Base-by-base conservation (phyloP, 805 yeast species). In the Myxozyma kluyveri region DNA sequence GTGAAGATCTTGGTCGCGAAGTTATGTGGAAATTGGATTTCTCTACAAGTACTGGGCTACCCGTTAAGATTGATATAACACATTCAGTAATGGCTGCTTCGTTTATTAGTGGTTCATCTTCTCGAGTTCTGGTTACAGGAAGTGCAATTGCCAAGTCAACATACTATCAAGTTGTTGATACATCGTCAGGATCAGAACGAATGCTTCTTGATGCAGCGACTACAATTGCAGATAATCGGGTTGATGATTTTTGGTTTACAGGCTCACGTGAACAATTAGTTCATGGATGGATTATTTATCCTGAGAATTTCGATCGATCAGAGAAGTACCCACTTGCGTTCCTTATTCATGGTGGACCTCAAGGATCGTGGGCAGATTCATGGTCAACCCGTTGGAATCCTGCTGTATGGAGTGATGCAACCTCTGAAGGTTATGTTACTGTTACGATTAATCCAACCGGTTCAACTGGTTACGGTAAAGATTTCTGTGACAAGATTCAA, bases 361-460 rank as follows among this genome's bases (percentile, higher is more conserved):
- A 62, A 45, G 56, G 60, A 5, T 63, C 65, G 14, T 62, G 65
- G 65, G 37, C 41, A 2, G 61, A 61, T 39, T 4, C 43, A 9
- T 62, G 65, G 65, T 49, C 58, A n/a, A 57, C 57, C n/a, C 54
- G 65, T 9, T 62, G 65, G 65, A 62, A 62, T 38, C 62, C 65
- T n/a, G 56, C 55, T 4, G 62, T 54, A n/a, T 62, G 63, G 59
- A 59, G 63, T 1, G 65, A 60, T 36, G 50, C 55, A 35, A 56
- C 56, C 7, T 46, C 50, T 4, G 62, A 59, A 10, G 63, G 63
- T 2, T 60, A 59, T 40, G 29, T 62, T 22, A 65, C 62, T 4
- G 52, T 59, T 24, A 45, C 60, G 31, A 59, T 62, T 42, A 62
- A 62, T 38, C 65, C 65, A n/a, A 62, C 65, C 17, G 65, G 65